These are phyloP conservation scores for Agrocybe pediades DNA, from an alignment of 768 basidiomycete species.

Conservation along the genomic window DNA sequence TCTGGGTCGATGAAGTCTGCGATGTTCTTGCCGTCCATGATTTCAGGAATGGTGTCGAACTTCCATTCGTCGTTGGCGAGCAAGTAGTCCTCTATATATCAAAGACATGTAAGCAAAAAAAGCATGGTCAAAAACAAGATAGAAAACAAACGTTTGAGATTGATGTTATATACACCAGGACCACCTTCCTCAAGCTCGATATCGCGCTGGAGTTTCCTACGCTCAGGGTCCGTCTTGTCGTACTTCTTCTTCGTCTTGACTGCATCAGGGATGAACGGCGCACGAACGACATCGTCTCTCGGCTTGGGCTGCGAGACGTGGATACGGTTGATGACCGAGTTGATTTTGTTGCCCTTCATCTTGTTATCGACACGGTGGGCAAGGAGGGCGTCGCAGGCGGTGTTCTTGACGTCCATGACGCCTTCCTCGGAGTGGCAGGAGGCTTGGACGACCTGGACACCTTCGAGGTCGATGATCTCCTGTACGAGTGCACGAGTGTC, in stretches of 20 bases:
- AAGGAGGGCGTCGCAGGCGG: conserved; percentile 92
- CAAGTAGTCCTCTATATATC: conserved; percentile 78
- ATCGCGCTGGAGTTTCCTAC: conserved; percentile 74
- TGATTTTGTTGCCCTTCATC: conserved; percentile 91
- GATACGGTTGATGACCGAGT: conserved; percentile 91
- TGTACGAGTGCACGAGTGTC: conserved; percentile 82
- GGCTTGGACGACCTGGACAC: conserved; percentile 76
- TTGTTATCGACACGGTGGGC: conserved; percentile 94
- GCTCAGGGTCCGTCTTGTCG: conserved; percentile 85
- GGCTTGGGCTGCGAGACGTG: conserved; percentile 92
- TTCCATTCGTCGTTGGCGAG: conserved; percentile 94
- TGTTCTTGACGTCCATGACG: conserved; percentile 95
- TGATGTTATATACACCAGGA: conserved; percentile 89
- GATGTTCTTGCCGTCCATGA: conserved; percentile 97
- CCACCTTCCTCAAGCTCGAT: conserved; percentile 86
- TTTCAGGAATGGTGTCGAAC: conserved; percentile 95
- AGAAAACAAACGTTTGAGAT: conserved; percentile 74
- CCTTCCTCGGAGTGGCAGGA: conserved; percentile 98
- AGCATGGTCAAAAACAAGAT: not conserved
- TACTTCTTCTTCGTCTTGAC: conserved; percentile 80
- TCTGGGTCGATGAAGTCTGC: conserved; percentile 99
- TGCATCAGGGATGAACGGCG: conserved; percentile 86
- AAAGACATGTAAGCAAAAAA: not conserved
- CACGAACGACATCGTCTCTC: conserved; percentile 86
- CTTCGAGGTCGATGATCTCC: conserved; percentile 78